phyloP scores from a whole-genome alignment of 495 filamentous ascomycete species.

The Sordaria brevicollis region DNA sequence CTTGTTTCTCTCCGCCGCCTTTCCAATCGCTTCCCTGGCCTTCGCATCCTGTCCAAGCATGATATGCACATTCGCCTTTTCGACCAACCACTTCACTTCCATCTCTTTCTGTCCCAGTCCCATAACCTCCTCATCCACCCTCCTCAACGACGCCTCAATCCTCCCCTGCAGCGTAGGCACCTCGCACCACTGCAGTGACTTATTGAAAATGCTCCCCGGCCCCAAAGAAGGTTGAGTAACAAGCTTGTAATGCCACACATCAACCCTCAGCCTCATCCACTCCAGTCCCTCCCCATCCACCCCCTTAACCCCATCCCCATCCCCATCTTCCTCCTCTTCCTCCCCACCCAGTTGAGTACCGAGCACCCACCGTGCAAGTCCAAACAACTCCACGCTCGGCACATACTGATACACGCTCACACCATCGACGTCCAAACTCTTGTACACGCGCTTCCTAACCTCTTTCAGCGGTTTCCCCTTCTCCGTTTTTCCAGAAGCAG shows the following conservation, averaged over 20 bases:
- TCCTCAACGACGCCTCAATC: slow-evolving; percentile 38
- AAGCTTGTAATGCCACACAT: slow-evolving; percentile 82
- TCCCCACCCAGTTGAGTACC: slow-evolving; percentile 23
- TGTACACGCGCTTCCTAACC: slow-evolving; percentile 36
- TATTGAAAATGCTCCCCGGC: slow-evolving; percentile 34
- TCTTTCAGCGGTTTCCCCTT: neutral
- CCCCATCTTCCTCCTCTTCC: neutral
- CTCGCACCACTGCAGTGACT: slow-evolving; percentile 37
- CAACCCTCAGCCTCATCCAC: slow-evolving; percentile 56
- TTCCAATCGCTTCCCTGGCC: slow-evolving; percentile 58
- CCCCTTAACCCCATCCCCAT: neutral
- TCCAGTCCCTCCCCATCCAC: slow-evolving; percentile 8
- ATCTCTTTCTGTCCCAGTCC: slow-evolving; percentile 26
- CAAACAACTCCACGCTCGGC: slow-evolving; percentile 71
- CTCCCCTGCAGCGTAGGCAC: slow-evolving; percentile 35
- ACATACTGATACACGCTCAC: slow-evolving; percentile 78
- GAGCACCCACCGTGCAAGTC: slow-evolving; percentile 61
- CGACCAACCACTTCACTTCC: slow-evolving; percentile 59
- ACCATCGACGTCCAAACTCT: slow-evolving; percentile 67
- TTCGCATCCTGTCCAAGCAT: slow-evolving; percentile 72
- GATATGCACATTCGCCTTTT: slow-evolving; percentile 74
- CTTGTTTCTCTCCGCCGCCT: slow-evolving; percentile 50
- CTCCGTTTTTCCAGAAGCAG: slow-evolving; percentile 5
- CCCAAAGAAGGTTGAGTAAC: slow-evolving; percentile 62
- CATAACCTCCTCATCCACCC: slow-evolving; percentile 35